Percentiles rank a stretch among this genome's conserved stretches.
Evolutionary conservation across 2,329 filamentous ascomycete genomes (phyloP).

Genomic region (Diaporthe caulivora): DNA sequence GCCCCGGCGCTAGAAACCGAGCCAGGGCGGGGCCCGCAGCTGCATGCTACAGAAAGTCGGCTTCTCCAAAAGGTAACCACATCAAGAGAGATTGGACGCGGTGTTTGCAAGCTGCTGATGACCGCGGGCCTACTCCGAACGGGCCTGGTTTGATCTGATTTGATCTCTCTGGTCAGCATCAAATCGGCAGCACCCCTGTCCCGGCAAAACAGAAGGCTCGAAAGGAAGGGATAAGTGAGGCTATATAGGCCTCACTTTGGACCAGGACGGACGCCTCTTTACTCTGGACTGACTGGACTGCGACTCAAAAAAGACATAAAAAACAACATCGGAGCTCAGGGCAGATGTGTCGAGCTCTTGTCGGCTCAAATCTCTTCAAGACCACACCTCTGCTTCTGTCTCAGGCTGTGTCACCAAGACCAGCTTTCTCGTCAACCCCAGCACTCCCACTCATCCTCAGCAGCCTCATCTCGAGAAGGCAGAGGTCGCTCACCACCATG

Average conservation of each 20-base stretch:
- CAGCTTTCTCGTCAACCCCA: neutral
- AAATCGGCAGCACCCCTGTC: conserved; percentile 26
- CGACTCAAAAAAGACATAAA: neutral
- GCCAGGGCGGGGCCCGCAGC: conserved; percentile 28
- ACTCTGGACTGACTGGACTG: neutral
- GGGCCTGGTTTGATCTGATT: conserved; percentile 4
- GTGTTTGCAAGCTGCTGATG: neutral
- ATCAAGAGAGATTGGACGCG: conserved; percentile 13
- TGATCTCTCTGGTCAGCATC: conserved; percentile 8
- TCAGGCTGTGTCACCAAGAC: neutral
- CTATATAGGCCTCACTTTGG: conserved; percentile 12
- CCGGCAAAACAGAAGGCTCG: neutral
- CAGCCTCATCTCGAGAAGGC: neutral
- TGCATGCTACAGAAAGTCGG: conserved; percentile 28
- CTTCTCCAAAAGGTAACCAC: conserved; percentile 34
- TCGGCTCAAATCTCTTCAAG: conserved; percentile 17
- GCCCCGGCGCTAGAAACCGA: conserved; percentile 23
- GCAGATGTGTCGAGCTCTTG: conserved; percentile 27
- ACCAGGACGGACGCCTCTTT: neutral
- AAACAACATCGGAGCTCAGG: neutral
- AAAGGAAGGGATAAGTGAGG: conserved; percentile 15
- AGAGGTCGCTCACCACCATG: conserved; percentile 24
- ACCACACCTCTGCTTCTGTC: neutral
- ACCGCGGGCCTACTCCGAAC: neutral
- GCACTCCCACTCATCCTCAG: neutral